Conservation (phyloP, 2,329 filamentous ascomycete species). For the Colletotrichum incanum region DNA sequence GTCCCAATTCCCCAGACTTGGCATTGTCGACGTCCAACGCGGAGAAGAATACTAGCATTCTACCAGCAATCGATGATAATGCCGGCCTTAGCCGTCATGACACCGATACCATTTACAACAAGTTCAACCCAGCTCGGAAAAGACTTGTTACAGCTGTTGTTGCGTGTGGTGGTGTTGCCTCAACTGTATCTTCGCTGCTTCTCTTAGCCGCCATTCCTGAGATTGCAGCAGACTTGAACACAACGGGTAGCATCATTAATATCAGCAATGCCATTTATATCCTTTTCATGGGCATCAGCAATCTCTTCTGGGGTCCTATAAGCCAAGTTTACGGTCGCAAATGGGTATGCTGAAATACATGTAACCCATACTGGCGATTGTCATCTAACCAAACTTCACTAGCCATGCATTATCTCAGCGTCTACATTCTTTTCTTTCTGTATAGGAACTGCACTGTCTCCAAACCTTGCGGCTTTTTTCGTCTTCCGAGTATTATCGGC, state of each 20-base stretch:
- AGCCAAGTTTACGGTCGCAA: conserved; percentile 71
- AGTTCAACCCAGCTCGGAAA: conserved; percentile 24
- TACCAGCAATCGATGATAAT: conserved; percentile 16
- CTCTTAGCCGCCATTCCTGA: conserved; percentile 83
- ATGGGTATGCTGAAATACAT: conserved; percentile 56
- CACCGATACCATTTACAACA: conserved; percentile 33
- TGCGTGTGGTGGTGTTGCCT: conserved; percentile 34
- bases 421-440: conserved; percentile 74
- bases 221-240: conserved; percentile 75
- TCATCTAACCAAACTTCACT: neutral
- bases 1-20: conserved; percentile 9
- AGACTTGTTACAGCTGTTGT: conserved; percentile 34
- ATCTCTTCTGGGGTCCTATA: conserved; percentile 77
- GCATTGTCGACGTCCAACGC: conserved; percentile 33
- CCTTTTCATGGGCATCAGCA: conserved; percentile 78
- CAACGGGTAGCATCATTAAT: conserved; percentile 78
- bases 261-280: conserved; percentile 80
- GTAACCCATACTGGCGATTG: conserved; percentile 38
- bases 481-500: conserved; percentile 79
- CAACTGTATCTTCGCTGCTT: conserved; percentile 48
- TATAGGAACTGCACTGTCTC: conserved; percentile 76
- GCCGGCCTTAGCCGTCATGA: conserved; percentile 33
- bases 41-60: conserved; percentile 26
- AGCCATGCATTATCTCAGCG: conserved; percentile 45
- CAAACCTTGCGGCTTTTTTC: conserved; percentile 77